Base-by-base conservation (phyloP, 495 filamentous ascomycete genomes). In the Talaromyces thailandensis region DNA sequence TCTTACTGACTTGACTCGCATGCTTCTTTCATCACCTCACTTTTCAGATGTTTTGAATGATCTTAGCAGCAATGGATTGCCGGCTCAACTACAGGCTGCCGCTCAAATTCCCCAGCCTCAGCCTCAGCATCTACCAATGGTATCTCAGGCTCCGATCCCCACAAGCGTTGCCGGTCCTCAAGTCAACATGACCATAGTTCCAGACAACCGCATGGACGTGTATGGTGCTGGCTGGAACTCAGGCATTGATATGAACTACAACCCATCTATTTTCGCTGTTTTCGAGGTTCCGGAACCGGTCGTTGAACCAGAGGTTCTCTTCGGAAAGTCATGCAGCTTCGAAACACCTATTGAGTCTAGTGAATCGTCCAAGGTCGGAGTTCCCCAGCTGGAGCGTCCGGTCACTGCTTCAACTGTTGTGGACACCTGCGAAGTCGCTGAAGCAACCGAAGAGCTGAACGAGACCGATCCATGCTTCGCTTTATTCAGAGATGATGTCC, bases 1-100 rank as follows among this genome's bases (percentile, higher is more conserved):
- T 60, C 80, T 92, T 48, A 85, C 84, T 21, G 86, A 88, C 61
- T 81, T 96, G 59, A 91, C 88, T 56, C 87, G 87, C 67, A 90
- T 88, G 76, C 86, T 97, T 31, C 80, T 97, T 43, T 85, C 85
- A n/a, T 92, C 92, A 31, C 84, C 90, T n/a, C 83, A 90, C 2
- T 96, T 97, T 76, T 87, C 86, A 11, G 81, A 81, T 63, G 94
- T 94, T 73, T 77, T 98, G 56, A 84, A 91, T 60, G 84, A 90
- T 25, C 78, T 94, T 62, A 84, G 81, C 71, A 67, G 76, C 66
- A 83, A 81, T 63, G 75, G 74, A 21, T 50, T 73, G 1, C 77
- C 84, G 14, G 64, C 71, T 25, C 75, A 70, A 55, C 68, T 68
- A 31, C 73, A 75, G 26, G 68, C 67, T 52, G 65, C 65, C 9